Evolutionary conservation across 352 stramenopile species (phyloP).

Genomic region (Phytophthora sojae): DNA sequence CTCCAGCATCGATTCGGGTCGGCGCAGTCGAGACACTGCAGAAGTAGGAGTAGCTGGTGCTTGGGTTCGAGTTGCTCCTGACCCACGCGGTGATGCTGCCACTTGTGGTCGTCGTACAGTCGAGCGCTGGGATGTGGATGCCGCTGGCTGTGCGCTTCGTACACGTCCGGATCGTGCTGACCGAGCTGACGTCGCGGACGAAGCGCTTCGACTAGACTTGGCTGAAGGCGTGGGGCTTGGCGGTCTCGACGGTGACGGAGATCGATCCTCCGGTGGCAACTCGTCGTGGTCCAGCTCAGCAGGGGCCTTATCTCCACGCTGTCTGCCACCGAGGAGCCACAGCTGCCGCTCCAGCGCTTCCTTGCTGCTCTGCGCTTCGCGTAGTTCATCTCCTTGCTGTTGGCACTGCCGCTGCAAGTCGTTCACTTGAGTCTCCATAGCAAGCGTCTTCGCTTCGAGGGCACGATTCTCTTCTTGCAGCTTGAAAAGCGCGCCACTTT

Average conservation of each 20-base stretch:
- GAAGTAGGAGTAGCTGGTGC: constrained; percentile 10
- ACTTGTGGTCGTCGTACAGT: constrained; percentile 19
- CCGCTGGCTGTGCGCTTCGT: constrained; percentile 15
- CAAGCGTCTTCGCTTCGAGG: constrained; percentile 46
- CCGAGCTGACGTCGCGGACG: constrained; percentile 46
- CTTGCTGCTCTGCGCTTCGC: constrained; percentile 48
- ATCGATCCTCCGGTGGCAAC: constrained; percentile 13
- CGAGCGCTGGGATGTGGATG: constrained; percentile 20
- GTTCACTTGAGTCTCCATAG: constrained; percentile 39
- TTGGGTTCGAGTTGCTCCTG: constrained; percentile 14
- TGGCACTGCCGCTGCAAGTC: constrained; percentile 59
- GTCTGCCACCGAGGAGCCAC: constrained; percentile 48
- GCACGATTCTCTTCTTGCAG: constrained; percentile 73
- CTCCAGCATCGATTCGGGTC: constrained; percentile 36
- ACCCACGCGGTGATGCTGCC: constrained; percentile 19
- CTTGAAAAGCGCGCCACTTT: constrained; percentile 78
- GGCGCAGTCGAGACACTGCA: constrained; percentile 30
- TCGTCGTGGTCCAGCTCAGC: constrained; percentile 37
- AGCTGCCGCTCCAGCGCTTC: constrained; percentile 56
- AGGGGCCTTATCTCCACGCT: constrained; percentile 26
- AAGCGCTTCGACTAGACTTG: constrained; percentile 51
- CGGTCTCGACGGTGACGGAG: constrained; percentile 27
- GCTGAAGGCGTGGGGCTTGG: constrained; percentile 57
- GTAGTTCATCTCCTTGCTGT: constrained; percentile 62
- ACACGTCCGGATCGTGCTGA: constrained; percentile 41